Evolutionary conservation across 2,329 filamentous ascomycete genomes (phyloP).

Genomic region (Calycina marina): DNA sequence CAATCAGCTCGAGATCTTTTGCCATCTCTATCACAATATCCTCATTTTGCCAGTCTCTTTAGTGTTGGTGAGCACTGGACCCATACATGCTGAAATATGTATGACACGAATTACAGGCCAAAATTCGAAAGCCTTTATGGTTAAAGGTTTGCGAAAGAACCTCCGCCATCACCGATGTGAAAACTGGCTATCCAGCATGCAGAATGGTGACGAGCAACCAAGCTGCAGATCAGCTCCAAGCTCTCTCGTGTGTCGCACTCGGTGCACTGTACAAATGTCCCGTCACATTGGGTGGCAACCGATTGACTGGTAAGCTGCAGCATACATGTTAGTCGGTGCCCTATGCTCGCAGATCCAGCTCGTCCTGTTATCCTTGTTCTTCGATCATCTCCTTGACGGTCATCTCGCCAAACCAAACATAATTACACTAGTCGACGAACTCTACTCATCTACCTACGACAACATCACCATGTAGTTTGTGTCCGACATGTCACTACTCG

Average conservation of each 20-base stretch:
- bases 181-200: too few species aligned
- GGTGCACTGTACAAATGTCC: conserved; percentile 3
- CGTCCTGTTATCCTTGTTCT: not conserved
- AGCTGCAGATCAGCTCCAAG: conserved; percentile 3
- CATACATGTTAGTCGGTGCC: conserved; percentile 1
- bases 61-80: too few species aligned
- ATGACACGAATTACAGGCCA: too few species aligned
- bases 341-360: not conserved
- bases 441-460: not conserved
- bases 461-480: not conserved
- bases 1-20: too few species aligned
- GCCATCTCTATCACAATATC: too few species aligned
- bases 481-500: not conserved
- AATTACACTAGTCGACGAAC: not conserved
- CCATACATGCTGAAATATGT: too few species aligned
- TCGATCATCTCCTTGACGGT: not conserved
- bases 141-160: too few species aligned
- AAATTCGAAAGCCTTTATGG: too few species aligned
- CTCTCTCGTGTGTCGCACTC: conserved; percentile 2
- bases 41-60: too few species aligned
- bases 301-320: too few species aligned
- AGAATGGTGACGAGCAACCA: too few species aligned
- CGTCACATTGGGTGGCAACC: not conserved
- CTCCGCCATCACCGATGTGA: too few species aligned
- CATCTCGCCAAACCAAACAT: not conserved